A percentile compares a stretch with the other conserved stretches of the same genome.
These are phyloP conservation scores for Lactarius tabidus DNA, from an alignment of 768 basidiomycete species.

Conservation along the genomic window DNA sequence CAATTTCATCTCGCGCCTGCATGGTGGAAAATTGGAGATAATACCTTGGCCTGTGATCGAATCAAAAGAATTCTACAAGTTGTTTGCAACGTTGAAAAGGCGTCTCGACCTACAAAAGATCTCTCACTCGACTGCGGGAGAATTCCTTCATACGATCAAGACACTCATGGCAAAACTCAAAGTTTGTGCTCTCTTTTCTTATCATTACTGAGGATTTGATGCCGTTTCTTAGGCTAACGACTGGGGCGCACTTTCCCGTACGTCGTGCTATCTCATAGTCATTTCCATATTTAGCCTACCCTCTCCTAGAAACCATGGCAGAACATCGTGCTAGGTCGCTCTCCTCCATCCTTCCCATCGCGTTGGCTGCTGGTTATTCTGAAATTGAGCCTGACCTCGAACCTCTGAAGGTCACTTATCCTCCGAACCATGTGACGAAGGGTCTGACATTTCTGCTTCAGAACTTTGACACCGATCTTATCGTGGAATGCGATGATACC, in stretches of 20 bases:
- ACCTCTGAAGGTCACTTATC: constrained; percentile 43
- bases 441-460: constrained; percentile 20
- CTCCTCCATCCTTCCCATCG: constrained; percentile 40
- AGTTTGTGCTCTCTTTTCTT: constrained; percentile 31
- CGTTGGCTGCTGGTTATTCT: constrained; percentile 44
- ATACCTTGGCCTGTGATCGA: constrained; percentile 44
- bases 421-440: not conserved
- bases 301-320: constrained; percentile 41
- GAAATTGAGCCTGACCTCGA: constrained; percentile 45
- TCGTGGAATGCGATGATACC: constrained; percentile 38
- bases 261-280: constrained; percentile 25
- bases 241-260: constrained; percentile 60
- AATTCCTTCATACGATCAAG: constrained; percentile 54
- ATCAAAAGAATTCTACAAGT: constrained; percentile 52
- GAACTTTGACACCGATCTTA: constrained; percentile 50
- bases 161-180: constrained; percentile 65
- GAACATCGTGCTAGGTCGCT: constrained; percentile 41
- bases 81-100: constrained; percentile 46
- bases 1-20: constrained; percentile 59
- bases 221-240: constrained; percentile 47
- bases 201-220: not conserved
- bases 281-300: not conserved
- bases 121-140: constrained; percentile 48
- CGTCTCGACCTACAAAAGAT: constrained; percentile 45
- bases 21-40: constrained; percentile 50